Percentiles rank a stretch among this genome's conserved stretches.
These are phyloP conservation scores for Penicillium angulare DNA, from an alignment of 495 filamentous ascomycete genomes.

Conservation along the genomic window DNA sequence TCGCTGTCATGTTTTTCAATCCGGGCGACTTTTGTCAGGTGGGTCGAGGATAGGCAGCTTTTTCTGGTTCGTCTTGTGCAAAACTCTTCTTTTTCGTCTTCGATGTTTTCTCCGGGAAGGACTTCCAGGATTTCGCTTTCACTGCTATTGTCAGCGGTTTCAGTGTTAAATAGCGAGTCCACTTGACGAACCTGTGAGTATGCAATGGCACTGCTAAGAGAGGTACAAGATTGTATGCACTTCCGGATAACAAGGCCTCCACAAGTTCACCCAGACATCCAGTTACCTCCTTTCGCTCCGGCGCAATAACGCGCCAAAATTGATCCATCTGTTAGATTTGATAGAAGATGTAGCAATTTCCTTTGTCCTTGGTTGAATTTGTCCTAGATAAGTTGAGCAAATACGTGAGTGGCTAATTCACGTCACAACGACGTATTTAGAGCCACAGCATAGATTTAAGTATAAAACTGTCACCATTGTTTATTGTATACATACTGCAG, in stretches of 20 bases:
- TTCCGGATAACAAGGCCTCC: conserved; percentile 7
- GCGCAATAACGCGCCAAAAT: conserved; percentile 17
- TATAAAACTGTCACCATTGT: no score
- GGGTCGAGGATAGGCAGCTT: conserved; percentile 5
- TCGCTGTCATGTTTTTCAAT: conserved; percentile 10
- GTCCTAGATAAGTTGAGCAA: no score
- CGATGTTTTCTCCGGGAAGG: conserved; percentile 14
- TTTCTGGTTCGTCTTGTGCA: conserved; percentile 6
- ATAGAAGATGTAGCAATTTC: neutral
- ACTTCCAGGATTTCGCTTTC: conserved; percentile 7
- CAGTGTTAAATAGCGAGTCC: neutral
- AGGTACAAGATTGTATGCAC: conserved; percentile 10
- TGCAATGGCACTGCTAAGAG: conserved; percentile 12
- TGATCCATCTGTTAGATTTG: conserved; percentile 3
- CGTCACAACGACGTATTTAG: neutral
- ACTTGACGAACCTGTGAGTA: conserved; percentile 6
- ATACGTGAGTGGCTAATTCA: neutral
- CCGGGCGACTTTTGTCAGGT: conserved; percentile 10
- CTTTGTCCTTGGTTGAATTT: no score
- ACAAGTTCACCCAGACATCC: conserved; percentile 5
- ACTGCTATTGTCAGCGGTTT: neutral
- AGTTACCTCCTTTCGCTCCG: conserved; percentile 12
- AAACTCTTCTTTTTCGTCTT: conserved; percentile 13
- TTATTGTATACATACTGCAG: no score
- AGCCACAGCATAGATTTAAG: no score